Conservation (phyloP, 768 basidiomycete genomes). For the Lactarius vividus region DNA sequence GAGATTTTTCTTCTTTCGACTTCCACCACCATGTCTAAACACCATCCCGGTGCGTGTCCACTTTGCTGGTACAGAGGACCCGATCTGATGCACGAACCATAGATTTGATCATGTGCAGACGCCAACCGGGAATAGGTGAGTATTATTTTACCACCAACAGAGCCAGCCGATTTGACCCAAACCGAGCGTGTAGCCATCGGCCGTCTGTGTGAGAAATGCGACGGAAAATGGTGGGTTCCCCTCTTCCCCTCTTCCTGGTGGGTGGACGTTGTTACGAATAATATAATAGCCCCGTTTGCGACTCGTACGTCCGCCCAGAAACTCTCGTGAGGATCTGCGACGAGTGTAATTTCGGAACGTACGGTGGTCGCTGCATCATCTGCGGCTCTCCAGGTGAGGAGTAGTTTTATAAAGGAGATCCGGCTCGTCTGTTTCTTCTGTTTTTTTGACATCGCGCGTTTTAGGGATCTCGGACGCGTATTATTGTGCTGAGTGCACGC, state of each 20-base stretch:
- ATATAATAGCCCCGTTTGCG: conserved; percentile 89
- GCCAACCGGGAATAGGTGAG: conserved; percentile 95
- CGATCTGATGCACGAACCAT: neutral
- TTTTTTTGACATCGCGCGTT: too few species aligned
- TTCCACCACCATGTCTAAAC: conserved; percentile 35
- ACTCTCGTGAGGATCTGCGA: conserved; percentile 98
- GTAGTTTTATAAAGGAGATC: too few species aligned
- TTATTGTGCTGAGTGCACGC: conserved; percentile 97
- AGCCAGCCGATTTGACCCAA: conserved; percentile 12
- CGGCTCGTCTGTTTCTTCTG: too few species aligned
- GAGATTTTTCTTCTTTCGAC: neutral
- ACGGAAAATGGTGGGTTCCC: conserved; percentile 96
- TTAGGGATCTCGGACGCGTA: conserved; percentile 97
- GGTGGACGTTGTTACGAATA: too few species aligned
- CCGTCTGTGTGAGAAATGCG: conserved; percentile 97
- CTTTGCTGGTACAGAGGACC: neutral
- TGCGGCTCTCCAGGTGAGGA: conserved; percentile 93
- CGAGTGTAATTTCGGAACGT: conserved; percentile 99
- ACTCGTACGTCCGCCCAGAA: conserved; percentile 98
- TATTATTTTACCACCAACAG: neutral
- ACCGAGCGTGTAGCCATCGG: conserved; percentile 70
- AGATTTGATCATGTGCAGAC: conserved; percentile 99
- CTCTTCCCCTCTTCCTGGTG: too few species aligned
- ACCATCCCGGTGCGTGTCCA: conserved; percentile 34
- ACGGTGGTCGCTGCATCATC: conserved; percentile 96